phyloP scores from a whole-genome alignment of 352 stramenopile genomes.

The Phytopythium helicoides region DNA sequence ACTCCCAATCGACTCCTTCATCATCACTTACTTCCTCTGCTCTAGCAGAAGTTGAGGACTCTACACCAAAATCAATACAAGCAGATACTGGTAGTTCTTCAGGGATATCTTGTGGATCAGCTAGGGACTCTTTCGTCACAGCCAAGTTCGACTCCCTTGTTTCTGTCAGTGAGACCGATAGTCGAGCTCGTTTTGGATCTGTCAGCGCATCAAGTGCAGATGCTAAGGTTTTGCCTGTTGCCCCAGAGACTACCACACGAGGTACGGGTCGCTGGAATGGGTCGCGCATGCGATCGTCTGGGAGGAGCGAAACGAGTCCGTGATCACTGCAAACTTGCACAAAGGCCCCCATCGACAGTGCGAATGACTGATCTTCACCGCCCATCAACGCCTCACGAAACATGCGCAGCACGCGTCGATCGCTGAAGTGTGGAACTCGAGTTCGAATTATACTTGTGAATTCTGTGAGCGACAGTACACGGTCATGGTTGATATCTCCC shows the following conservation, averaged over 20 bases:
- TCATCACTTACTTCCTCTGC: conserved; percentile 50
- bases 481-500: conserved; percentile 72
- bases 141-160: neutral
- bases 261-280: conserved; percentile 26
- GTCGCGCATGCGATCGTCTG: conserved; percentile 52
- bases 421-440: conserved; percentile 56
- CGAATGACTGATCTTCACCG: conserved; percentile 61
- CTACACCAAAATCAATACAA: conserved; percentile 1
- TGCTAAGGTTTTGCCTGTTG: neutral
- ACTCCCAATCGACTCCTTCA: conserved; percentile 25
- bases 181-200: conserved; percentile 1
- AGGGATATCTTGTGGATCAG: conserved; percentile 20
- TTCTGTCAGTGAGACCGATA: too few relatives aligned
- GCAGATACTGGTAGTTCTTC: conserved; percentile 27
- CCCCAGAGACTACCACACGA: neutral
- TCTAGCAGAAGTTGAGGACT: conserved; percentile 17
- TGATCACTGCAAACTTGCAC: conserved; percentile 71
- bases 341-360: conserved; percentile 69
- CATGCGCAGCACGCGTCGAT: conserved; percentile 70
- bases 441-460: conserved; percentile 64
- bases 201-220: conserved; percentile 5
- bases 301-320: conserved; percentile 61
- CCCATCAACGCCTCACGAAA: conserved; percentile 72
- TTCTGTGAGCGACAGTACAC: conserved; percentile 64
- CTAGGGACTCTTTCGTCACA: neutral